These are phyloP conservation scores for Aspergillus pseudotamarii DNA, from an alignment of 2,329 filamentous ascomycete genomes.

Conservation along the genomic window DNA sequence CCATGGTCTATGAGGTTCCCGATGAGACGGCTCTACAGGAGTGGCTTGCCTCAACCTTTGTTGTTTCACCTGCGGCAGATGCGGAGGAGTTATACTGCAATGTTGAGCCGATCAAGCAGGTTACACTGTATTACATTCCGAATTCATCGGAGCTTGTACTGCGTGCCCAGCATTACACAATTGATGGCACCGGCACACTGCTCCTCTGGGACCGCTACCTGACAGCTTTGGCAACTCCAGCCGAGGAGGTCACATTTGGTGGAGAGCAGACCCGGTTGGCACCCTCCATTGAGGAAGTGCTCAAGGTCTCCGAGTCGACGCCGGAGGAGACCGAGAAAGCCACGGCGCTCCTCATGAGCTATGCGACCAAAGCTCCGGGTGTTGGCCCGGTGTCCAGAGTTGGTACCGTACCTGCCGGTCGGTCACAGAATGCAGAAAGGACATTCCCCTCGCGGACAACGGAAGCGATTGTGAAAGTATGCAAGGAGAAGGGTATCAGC, in stretches of 20 bases:
- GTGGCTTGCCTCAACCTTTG: constrained; percentile 8
- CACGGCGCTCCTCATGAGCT: neutral
- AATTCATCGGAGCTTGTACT: constrained; percentile 8
- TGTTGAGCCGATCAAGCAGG: neutral
- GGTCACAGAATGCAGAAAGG: neutral
- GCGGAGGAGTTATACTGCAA: neutral
- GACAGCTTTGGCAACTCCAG: neutral
- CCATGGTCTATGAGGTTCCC: constrained; percentile 2
- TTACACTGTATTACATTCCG: constrained; percentile 13
- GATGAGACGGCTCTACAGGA: neutral
- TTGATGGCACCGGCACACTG: constrained; percentile 1
- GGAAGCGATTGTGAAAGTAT: neutral
- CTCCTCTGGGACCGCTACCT: neutral
- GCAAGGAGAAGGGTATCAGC: neutral
- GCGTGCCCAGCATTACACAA: constrained; percentile 5
- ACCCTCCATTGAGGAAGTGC: neutral
- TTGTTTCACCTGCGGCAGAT: constrained; percentile 7
- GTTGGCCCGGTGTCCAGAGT: neutral
- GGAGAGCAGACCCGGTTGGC: neutral
- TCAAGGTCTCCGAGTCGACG: neutral
- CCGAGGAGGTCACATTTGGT: neutral
- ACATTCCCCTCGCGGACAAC: neutral
- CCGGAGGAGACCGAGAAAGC: neutral
- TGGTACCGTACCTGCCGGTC: neutral
- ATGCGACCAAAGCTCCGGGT: neutral